Conservation (phyloP, 768 basidiomycete genomes). For the Trametes cingulata region DNA sequence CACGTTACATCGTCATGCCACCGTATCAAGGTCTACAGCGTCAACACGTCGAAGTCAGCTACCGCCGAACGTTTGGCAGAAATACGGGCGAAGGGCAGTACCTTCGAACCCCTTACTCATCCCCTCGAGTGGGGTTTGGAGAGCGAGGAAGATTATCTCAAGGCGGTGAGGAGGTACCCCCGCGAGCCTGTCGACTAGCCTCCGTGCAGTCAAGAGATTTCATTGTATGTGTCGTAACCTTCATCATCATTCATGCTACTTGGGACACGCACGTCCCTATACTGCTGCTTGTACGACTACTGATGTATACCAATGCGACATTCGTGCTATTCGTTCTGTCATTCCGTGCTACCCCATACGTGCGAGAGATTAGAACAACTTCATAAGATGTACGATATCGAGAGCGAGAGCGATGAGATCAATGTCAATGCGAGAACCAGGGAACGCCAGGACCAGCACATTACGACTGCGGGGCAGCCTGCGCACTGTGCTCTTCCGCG, state of each 20-base stretch:
- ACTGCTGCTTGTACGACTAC: background rate
- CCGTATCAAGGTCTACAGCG: slow-evolving; percentile 55
- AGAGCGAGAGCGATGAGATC: slow-evolving; percentile 17
- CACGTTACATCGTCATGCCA: slow-evolving; percentile 57
- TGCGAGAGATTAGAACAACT: slow-evolving; percentile 4
- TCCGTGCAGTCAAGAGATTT: background rate
- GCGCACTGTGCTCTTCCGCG: slow-evolving; percentile 48
- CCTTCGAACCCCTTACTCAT: slow-evolving; percentile 42
- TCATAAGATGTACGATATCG: slow-evolving; percentile 13
- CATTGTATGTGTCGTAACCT: background rate
- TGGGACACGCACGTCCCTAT: background rate
- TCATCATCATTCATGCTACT: background rate
- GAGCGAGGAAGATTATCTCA: slow-evolving; percentile 26
- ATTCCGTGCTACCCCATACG: slow-evolving; percentile 5
- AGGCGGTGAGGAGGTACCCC: slow-evolving; percentile 20
- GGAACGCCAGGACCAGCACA: background rate
- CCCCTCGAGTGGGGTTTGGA: slow-evolving; percentile 38
- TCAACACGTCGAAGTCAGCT: slow-evolving; percentile 44
- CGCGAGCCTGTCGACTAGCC: slow-evolving; percentile 23
- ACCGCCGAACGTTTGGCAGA: slow-evolving; percentile 46
- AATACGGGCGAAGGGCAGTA: slow-evolving; percentile 40
- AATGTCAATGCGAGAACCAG: background rate
- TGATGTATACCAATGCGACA: background rate
- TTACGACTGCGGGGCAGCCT: slow-evolving; percentile 9
- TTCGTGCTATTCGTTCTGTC: slow-evolving; percentile 1